These are phyloP conservation scores for Scheffersomyces cryptocercus DNA, from an alignment of 1,139 yeast species.

Conservation along the genomic window DNA sequence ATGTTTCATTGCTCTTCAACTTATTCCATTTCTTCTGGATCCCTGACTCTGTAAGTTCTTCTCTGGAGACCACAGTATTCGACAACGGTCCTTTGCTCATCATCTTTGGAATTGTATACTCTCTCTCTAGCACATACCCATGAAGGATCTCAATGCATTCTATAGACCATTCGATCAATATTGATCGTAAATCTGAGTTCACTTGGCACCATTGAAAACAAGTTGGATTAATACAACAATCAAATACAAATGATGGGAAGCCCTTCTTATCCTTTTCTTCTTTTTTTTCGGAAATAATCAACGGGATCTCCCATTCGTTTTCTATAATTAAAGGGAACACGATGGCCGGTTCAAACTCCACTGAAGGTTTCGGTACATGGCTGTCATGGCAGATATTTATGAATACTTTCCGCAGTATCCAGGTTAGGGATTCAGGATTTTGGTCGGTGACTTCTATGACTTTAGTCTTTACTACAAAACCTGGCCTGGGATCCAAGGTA, in stretches of 20 bases:
- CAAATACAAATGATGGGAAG: slow-evolving; percentile 61
- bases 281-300: slow-evolving; percentile 59
- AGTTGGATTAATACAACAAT: slow-evolving; percentile 67
- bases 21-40: slow-evolving; percentile 34
- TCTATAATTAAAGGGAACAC: slow-evolving; percentile 69
- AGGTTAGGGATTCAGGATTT: slow-evolving; percentile 4
- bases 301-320: slow-evolving; percentile 84
- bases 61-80: slow-evolving; percentile 32
- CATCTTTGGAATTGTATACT: slow-evolving; percentile 60
- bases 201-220: slow-evolving; percentile 65
- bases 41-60: slow-evolving; percentile 34
- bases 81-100: slow-evolving; percentile 55
- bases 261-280: slow-evolving; percentile 73
- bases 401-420: slow-evolving; percentile 63
- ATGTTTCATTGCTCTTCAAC: slow-evolving; percentile 39
- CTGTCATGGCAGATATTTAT: slow-evolving; percentile 71
- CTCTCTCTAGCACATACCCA: slow-evolving; percentile 43
- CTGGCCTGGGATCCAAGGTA: slow-evolving; percentile 48
- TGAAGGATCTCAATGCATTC: slow-evolving; percentile 63
- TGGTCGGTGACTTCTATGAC: slow-evolving; percentile 37
- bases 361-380: slow-evolving; percentile 56
- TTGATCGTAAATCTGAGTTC: slow-evolving; percentile 49
- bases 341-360: slow-evolving; percentile 53
- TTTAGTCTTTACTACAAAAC: slow-evolving; percentile 65
- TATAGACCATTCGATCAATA: slow-evolving; percentile 61